Conservation (phyloP, 176 grass and related monocot genomes). For the Ananas comosus region DNA sequence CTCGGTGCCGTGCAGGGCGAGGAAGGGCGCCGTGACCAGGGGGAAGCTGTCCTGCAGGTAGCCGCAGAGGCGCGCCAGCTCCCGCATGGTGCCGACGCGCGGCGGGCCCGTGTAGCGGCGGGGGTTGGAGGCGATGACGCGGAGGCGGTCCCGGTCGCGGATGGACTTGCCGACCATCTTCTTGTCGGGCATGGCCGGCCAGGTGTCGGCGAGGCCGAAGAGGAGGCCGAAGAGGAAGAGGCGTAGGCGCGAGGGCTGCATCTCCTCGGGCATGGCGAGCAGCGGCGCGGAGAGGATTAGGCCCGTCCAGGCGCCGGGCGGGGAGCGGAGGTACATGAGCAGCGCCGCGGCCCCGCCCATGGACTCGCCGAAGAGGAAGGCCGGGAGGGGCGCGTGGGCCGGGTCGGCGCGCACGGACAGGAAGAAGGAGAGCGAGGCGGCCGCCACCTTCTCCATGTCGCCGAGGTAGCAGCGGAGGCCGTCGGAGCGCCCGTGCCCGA, state of each 20-base stretch:
- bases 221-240: constrained; percentile 60
- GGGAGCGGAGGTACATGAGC: constrained; percentile 56
- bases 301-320: constrained; percentile 34
- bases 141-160: constrained; percentile 32
- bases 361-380: constrained; percentile 66
- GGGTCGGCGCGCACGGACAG: constrained; percentile 30
- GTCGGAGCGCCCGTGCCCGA: constrained; percentile 59
- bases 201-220: constrained; percentile 59
- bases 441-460: constrained; percentile 48
- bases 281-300: constrained; percentile 58
- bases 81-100: constrained; percentile 66
- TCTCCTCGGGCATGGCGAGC: constrained; percentile 49
- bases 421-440: constrained; percentile 52
- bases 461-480: constrained; percentile 68
- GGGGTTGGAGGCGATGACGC: constrained; percentile 47
- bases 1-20: constrained; percentile 44
- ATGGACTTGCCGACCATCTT: constrained; percentile 47
- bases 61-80: constrained; percentile 44
- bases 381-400: constrained; percentile 27
- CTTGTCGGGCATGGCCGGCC: constrained; percentile 50
- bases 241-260: constrained; percentile 45
- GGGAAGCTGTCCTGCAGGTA: constrained; percentile 35
- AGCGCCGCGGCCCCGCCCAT: constrained; percentile 60
- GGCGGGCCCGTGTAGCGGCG: constrained; percentile 31
- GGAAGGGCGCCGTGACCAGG: constrained; percentile 43